Percentiles rank a stretch among this genome's conserved stretches.
phyloP scores from a whole-genome alignment of 495 filamentous ascomycete species.

The Halenospora varia region DNA sequence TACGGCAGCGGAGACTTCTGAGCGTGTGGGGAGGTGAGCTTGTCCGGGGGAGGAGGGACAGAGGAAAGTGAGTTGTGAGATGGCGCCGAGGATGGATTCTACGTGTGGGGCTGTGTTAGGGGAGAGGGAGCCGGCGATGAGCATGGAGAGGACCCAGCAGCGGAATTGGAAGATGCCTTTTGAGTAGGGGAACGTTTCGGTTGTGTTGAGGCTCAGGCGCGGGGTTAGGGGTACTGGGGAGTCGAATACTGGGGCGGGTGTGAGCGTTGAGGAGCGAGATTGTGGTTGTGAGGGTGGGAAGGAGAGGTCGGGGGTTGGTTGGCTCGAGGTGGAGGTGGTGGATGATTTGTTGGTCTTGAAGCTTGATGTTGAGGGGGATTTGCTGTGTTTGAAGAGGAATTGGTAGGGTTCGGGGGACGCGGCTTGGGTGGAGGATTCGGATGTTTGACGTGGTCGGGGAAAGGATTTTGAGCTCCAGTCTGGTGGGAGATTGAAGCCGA shows the following conservation, averaged over 20 bases:
- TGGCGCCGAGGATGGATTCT: background rate
- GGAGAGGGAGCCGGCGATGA: background rate
- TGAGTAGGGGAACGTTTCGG: background rate
- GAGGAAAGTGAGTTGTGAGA: background rate
- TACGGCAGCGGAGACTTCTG: background rate
- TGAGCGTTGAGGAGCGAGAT: background rate
- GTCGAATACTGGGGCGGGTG: too few relatives aligned
- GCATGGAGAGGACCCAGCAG: background rate
- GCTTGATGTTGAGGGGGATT: background rate
- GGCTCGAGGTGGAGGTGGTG: background rate
- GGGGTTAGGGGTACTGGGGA: too few relatives aligned
- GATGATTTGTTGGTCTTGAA: background rate
- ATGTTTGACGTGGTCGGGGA: too few relatives aligned
- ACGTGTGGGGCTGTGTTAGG: background rate
- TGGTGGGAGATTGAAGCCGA: background rate
- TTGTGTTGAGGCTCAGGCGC: background rate
- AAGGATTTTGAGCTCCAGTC: background rate
- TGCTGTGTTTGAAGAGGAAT: too few relatives aligned
- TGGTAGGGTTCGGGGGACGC: background rate
- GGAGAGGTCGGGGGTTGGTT: background rate
- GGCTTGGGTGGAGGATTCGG: too few relatives aligned
- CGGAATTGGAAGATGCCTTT: background rate
- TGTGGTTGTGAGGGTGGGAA: background rate
- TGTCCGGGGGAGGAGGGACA: background rate
- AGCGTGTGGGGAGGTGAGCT: background rate